Percentiles rank a stretch among this genome's conserved stretches.
Evolutionary conservation across 768 basidiomycete genomes (phyloP).

Genomic region (Lentinula boryana): DNA sequence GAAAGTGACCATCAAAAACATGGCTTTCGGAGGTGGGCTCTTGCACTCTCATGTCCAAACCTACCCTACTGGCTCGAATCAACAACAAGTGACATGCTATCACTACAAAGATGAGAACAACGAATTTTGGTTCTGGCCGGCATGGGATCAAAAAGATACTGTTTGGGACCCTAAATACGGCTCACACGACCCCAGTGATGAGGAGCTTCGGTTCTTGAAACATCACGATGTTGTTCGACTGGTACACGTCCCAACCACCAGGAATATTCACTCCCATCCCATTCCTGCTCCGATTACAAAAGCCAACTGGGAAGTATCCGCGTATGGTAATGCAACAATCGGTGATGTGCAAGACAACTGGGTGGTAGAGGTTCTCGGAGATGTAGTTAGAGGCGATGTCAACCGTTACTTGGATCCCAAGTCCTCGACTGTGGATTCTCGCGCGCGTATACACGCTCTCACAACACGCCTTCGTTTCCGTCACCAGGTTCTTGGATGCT

Average conservation of each 20-base stretch:
- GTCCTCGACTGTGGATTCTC: slow-evolving; percentile 25
- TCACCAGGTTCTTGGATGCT: slow-evolving; percentile 77
- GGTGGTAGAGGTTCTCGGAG: slow-evolving; percentile 91
- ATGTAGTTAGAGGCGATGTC: slow-evolving; percentile 33
- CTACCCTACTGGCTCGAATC: slow-evolving; percentile 84
- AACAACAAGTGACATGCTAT: slow-evolving; percentile 98
- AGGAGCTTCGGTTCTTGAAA: slow-evolving; percentile 60
- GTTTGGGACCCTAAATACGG: slow-evolving; percentile 16
- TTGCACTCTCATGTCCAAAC: slow-evolving; percentile 97
- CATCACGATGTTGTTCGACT: slow-evolving; percentile 80
- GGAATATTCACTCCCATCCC: slow-evolving; percentile 90
- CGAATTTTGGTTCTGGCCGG: slow-evolving; percentile 76
- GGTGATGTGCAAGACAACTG: slow-evolving; percentile 91
- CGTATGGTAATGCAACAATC: slow-evolving; percentile 86
- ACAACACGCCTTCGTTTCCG: slow-evolving; percentile 86
- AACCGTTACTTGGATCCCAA: not conserved
- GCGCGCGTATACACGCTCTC: slow-evolving; percentile 76
- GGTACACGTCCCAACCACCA: slow-evolving; percentile 72
- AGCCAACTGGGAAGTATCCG: slow-evolving; percentile 85
- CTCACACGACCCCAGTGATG: slow-evolving; percentile 56
- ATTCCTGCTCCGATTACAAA: slow-evolving; percentile 87
- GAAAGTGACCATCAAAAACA: slow-evolving; percentile 89
- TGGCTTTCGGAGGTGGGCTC: slow-evolving; percentile 96
- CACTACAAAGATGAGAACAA: slow-evolving; percentile 99
- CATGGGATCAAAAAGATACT: slow-evolving; percentile 56